phyloP scores from a whole-genome alignment of 495 filamentous ascomycete genomes.

The Aspergillus baeticus region DNA sequence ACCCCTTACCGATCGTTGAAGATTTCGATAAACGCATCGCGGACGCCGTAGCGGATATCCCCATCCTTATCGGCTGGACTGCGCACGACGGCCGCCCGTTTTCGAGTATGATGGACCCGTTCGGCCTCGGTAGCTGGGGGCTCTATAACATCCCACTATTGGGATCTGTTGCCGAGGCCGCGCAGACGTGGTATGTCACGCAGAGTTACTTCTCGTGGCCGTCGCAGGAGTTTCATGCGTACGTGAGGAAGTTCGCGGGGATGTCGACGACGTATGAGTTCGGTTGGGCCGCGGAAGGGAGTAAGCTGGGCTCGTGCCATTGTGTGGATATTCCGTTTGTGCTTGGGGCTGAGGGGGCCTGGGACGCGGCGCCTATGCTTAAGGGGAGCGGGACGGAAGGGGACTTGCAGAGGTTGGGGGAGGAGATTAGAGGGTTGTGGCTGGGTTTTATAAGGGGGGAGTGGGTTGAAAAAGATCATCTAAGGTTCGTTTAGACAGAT shows the following conservation, averaged over 20 bases:
- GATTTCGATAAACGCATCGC: neutral
- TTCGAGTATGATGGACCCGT: neutral
- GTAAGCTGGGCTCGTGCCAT: neutral
- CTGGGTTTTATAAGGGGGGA: neutral
- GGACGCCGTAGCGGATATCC: neutral
- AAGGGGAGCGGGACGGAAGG: too few relatives aligned
- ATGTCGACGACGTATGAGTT: too few relatives aligned
- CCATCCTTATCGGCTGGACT: constrained; percentile 1
- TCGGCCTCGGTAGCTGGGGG: too few relatives aligned
- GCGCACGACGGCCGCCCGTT: neutral
- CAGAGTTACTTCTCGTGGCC: neutral
- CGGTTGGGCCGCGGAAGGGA: neutral
- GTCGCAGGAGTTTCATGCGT: neutral
- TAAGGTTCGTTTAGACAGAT: too few relatives aligned
- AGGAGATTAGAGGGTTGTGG: neutral
- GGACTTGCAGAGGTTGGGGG: neutral
- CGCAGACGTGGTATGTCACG: neutral
- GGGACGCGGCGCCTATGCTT: neutral
- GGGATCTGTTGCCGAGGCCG: neutral
- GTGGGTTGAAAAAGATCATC: too few relatives aligned
- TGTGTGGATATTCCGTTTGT: constrained; percentile 4
- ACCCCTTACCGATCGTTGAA: neutral
- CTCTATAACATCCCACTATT: too few relatives aligned
- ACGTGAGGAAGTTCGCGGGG: neutral
- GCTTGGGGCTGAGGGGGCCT: neutral